phyloP scores from a whole-genome alignment of 169 alveolate genomes.

The Plasmodium chabaudi region DNA sequence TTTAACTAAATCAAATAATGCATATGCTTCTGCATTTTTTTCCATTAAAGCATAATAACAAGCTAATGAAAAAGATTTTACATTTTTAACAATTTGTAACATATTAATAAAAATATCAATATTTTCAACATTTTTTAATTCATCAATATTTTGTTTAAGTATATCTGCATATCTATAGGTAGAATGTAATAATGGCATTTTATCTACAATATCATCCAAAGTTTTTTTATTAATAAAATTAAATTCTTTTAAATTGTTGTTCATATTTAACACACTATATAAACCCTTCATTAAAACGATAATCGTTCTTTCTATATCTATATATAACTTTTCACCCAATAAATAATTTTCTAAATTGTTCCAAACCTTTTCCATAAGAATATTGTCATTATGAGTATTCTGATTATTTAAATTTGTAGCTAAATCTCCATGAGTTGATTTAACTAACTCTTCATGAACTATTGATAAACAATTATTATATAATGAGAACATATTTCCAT shows the following conservation, averaged over 20 bases:
- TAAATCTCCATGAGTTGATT: constrained; percentile 12
- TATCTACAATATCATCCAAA: constrained; percentile 31
- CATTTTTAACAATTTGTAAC: constrained; percentile 78
- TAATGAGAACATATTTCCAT: constrained; percentile 26
- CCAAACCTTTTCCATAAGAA: constrained; percentile 58
- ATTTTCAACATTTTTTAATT: constrained; percentile 65
- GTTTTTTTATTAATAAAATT: constrained; percentile 26
- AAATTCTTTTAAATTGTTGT: constrained; percentile 15
- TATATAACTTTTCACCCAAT: constrained; percentile 26
- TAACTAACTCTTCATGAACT: constrained; percentile 56
- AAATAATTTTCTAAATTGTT: constrained; percentile 39
- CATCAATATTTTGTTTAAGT: constrained; percentile 82
- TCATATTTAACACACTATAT: constrained; percentile 7
- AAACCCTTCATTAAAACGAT: constrained; percentile 49
- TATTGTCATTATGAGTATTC: background rate
- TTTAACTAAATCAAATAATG: constrained; percentile 80
- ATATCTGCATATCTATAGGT: constrained; percentile 82
- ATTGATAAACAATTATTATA: constrained; percentile 52
- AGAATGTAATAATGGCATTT: constrained; percentile 41
- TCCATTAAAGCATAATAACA: constrained; percentile 75
- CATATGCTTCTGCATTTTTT: constrained; percentile 82
- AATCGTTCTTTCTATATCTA: constrained; percentile 46
- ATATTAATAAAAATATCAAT: constrained; percentile 81
- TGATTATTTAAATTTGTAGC: background rate
- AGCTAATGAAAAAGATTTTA: constrained; percentile 80